These are phyloP conservation scores for Colletotrichum sublineola DNA, from an alignment of 2,329 filamentous ascomycete species.

Conservation along the genomic window DNA sequence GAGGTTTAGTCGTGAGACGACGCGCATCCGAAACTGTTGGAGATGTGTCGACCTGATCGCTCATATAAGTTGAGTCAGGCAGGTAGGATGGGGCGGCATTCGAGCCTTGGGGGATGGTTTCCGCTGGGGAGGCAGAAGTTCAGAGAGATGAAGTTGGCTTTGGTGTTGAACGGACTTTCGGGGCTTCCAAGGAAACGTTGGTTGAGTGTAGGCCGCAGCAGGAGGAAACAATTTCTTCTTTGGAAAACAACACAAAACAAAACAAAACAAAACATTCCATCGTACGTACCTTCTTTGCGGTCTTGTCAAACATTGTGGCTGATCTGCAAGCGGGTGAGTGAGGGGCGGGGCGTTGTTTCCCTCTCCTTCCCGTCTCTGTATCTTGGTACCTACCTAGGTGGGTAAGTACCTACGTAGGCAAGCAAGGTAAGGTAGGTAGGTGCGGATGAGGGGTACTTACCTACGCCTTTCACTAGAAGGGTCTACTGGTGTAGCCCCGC, in stretches of 20 bases:
- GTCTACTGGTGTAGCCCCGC: constrained; percentile 1
- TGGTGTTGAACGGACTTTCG: not conserved
- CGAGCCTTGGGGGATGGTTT: not conserved
- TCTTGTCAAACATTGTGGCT: not conserved
- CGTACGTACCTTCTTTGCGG: not conserved
- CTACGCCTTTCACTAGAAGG: not conserved
- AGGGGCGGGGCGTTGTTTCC: not conserved
- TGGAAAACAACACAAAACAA: not conserved
- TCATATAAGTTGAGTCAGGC: not conserved
- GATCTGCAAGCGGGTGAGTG: not conserved
- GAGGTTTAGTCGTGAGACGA: not conserved
- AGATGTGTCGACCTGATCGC: constrained; percentile 14
- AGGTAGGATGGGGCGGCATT: not conserved
- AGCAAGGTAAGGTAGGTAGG: not conserved
- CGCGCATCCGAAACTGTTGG: constrained; percentile 12
- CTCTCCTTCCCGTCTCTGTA: constrained; percentile 7
- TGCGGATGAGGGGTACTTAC: not conserved
- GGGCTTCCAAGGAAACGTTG: constrained; percentile 18
- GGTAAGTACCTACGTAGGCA: not conserved
- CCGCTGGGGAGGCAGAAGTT: not conserved
- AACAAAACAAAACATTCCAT: not conserved
- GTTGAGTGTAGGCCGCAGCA: not conserved
- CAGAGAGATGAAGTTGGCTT: not conserved
- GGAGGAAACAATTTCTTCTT: not conserved
- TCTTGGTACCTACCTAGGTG: too few relatives aligned